Evolutionary conservation across 345 rosid genomes (phyloP).

Genomic region (Salix exigua): DNA sequence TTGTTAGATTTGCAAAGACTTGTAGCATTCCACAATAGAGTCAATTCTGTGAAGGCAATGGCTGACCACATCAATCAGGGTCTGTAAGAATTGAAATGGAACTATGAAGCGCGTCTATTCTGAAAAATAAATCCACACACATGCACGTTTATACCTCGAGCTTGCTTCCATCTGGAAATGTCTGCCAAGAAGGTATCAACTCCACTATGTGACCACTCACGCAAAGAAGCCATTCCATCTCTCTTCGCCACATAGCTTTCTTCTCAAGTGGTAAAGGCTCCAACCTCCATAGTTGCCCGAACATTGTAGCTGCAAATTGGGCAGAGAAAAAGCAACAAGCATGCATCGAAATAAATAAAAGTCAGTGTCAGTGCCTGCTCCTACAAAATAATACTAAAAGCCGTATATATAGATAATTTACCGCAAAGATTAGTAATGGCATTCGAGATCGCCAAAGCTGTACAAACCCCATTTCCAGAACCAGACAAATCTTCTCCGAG

Average conservation of each 20-base stretch:
- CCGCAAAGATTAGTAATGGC: conserved; percentile 98
- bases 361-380: background rate
- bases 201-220: conserved; percentile 96
- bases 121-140: background rate
- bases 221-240: conserved; percentile 92
- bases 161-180: conserved; percentile 90
- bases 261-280: conserved; percentile 76
- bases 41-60: background rate
- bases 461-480: conserved; percentile 87
- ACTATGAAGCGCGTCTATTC: background rate
- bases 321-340: background rate
- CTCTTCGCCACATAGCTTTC: conserved; percentile 96
- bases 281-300: conserved; percentile 96
- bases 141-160: conserved; percentile 61
- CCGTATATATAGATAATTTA: conserved; percentile 19
- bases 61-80: background rate
- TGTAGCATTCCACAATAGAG: background rate
- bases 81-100: background rate
- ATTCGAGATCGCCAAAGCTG: conserved; percentile 90
- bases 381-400: background rate
- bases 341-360: conserved; percentile 11
- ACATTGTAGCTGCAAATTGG: conserved; percentile 65
- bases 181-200: conserved; percentile 92
- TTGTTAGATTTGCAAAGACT: background rate
- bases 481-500: conserved; percentile 99